phyloP scores from a whole-genome alignment of 139 green algal species.

The Coelastrella sp. region DNA sequence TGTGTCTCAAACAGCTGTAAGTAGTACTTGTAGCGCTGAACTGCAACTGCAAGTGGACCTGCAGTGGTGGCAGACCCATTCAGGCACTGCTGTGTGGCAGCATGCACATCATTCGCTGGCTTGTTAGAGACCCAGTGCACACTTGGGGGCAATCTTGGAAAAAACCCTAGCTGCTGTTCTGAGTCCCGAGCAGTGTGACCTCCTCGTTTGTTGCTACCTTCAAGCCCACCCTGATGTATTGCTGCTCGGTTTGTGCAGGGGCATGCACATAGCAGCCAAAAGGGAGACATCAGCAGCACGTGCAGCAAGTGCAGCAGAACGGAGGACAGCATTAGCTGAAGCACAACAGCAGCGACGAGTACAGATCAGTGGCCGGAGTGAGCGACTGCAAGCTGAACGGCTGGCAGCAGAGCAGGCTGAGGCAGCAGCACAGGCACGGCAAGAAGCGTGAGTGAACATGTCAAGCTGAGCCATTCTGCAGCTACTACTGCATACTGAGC shows the following conservation, averaged over 20 bases:
- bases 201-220: no score
- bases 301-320: constrained; percentile 19
- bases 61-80: no score
- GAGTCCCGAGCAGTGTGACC: no score
- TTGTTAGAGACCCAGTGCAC: no score
- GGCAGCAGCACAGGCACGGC: constrained; percentile 11
- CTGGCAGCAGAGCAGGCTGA: not conserved
- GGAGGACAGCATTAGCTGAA: not conserved
- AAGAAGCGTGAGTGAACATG: not conserved
- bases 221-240: no score
- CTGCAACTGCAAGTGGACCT: no score
- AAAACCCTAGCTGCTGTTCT: no score
- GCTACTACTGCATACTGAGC: no score
- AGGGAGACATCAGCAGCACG: not conserved
- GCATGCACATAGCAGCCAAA: constrained; percentile 4
- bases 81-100: no score
- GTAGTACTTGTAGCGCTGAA: not conserved
- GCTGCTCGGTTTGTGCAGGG: not conserved
- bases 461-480: not conserved
- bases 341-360: constrained; percentile 21
- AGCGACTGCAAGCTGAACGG: not conserved
- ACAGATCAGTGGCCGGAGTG: not conserved
- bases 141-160: no score
- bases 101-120: no score
- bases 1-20: constrained; percentile 12